These are phyloP conservation scores for Ganoderma multipileum DNA, from an alignment of 1,284 basidiomycete species.

Conservation along the genomic window DNA sequence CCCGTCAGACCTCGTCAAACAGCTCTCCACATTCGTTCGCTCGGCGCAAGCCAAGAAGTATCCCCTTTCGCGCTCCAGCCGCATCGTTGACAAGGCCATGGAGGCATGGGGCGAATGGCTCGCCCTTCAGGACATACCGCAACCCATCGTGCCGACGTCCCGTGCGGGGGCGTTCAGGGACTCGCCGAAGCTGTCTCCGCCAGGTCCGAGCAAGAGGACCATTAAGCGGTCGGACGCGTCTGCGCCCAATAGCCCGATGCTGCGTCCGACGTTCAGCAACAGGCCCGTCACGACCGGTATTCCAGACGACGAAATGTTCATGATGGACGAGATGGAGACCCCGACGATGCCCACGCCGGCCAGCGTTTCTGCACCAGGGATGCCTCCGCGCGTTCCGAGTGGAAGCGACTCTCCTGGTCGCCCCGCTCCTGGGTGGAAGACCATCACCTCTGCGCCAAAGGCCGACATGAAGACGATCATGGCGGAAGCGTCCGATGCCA, in stretches of 20 bases:
- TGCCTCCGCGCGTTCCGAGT: conserved; percentile 17
- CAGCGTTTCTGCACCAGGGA: conserved; percentile 8
- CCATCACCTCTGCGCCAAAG: conserved; percentile 50
- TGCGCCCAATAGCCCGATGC: conserved; percentile 42
- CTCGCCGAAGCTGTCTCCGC: conserved; percentile 56
- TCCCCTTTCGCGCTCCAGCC: conserved; percentile 67
- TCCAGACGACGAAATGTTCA: conserved; percentile 60
- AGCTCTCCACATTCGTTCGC: conserved; percentile 70
- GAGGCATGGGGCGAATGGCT: conserved; percentile 80
- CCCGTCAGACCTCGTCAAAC: conserved; percentile 68
- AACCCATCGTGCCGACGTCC: conserved; percentile 58
- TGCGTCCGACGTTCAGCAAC: conserved; percentile 37
- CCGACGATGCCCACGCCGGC: conserved; percentile 21
- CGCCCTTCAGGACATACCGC: conserved; percentile 82
- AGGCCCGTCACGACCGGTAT: conserved; percentile 29
- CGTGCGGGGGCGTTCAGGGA: conserved; percentile 45
- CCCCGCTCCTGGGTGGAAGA: conserved; percentile 44
- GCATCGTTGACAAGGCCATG: conserved; percentile 65
- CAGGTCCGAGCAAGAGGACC: conserved; percentile 39
- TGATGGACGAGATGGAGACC: conserved; percentile 66
- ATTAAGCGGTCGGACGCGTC: conserved; percentile 32
- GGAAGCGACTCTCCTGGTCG: conserved; percentile 23
- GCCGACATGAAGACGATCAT: conserved; percentile 88
- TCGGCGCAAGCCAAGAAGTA: conserved; percentile 72
- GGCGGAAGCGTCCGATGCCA: conserved; percentile 69